Conservation (phyloP, 108 stramenopile species). For the Aurantiochytrium sp. region DNA sequence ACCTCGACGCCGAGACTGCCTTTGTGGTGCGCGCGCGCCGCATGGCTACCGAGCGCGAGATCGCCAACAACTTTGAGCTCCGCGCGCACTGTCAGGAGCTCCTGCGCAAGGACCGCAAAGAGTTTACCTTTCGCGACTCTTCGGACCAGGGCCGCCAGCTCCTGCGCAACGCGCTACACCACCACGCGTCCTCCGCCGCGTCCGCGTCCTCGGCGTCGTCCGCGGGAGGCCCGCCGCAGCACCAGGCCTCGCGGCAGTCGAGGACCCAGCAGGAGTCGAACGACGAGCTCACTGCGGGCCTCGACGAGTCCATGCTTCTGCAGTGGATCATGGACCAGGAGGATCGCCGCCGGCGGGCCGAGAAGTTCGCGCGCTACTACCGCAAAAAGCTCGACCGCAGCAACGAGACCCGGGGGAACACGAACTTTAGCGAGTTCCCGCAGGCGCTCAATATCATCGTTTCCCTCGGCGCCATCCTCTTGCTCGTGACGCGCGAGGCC, state of each 20-base stretch:
- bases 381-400: neutral
- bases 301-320: neutral
- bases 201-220: too few relatives aligned
- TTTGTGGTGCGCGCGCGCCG: neutral
- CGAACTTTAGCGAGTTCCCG: neutral
- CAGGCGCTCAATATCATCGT: neutral
- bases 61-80: neutral
- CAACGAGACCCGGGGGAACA: neutral
- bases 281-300: neutral
- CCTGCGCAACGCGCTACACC: neutral
- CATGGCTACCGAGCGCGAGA: neutral
- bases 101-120: neutral
- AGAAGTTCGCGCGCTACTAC: neutral
- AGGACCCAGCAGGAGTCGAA: too few relatives aligned
- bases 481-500: neutral
- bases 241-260: too few relatives aligned
- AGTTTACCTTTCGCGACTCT: neutral
- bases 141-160: constrained; percentile 1
- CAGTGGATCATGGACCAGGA: constrained; percentile 19
- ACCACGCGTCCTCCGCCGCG: neutral
- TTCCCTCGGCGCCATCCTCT: neutral
- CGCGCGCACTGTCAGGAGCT: constrained; percentile 5
- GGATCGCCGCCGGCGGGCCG: neutral
- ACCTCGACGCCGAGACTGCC: neutral
- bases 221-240: too few relatives aligned